Percentiles rank a stretch among this genome's conserved stretches.
Evolutionary conservation across 2,329 filamentous ascomycete species (phyloP).

Genomic region (Xylariaceae sp.): DNA sequence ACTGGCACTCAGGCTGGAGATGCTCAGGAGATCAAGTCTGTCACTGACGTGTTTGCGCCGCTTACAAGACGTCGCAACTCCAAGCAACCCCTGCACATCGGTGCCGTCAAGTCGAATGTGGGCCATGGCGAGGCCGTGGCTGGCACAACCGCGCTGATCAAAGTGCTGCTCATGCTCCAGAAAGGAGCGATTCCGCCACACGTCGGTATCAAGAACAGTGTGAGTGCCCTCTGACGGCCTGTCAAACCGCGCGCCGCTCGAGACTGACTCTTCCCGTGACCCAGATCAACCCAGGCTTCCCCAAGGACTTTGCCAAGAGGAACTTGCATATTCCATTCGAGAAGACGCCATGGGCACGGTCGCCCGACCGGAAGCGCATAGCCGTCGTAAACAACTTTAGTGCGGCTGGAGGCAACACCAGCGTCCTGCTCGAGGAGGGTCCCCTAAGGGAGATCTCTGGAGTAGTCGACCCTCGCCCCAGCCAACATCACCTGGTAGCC

Average conservation of each 20-base stretch:
- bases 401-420: constrained; percentile 41
- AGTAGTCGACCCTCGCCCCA: constrained; percentile 20
- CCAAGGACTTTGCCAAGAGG: constrained; percentile 30
- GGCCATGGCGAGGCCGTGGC: constrained; percentile 36
- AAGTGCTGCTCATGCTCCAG: constrained; percentile 17
- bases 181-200: constrained; percentile 35
- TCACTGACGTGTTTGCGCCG: constrained; percentile 52
- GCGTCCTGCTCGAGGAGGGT: constrained; percentile 15
- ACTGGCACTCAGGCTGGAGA: constrained; percentile 67
- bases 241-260: too few species aligned
- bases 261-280: too few species aligned
- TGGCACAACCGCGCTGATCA: constrained; percentile 17
- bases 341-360: constrained; percentile 24
- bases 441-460: constrained; percentile 2
- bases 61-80: constrained; percentile 22
- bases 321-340: constrained; percentile 32
- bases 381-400: constrained; percentile 45
- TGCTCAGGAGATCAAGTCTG: constrained; percentile 54
- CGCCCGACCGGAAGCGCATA: constrained; percentile 15
- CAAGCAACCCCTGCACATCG: constrained; percentile 33
- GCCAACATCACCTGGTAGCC: constrained; percentile 45
- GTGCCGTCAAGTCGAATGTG: constrained; percentile 39
- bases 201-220: constrained; percentile 37
- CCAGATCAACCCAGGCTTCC: constrained; percentile 37
- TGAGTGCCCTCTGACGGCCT: too few species aligned